Base-by-base conservation (phyloP, 2,329 filamentous ascomycete species). In the Ramichloridium luteum region DNA sequence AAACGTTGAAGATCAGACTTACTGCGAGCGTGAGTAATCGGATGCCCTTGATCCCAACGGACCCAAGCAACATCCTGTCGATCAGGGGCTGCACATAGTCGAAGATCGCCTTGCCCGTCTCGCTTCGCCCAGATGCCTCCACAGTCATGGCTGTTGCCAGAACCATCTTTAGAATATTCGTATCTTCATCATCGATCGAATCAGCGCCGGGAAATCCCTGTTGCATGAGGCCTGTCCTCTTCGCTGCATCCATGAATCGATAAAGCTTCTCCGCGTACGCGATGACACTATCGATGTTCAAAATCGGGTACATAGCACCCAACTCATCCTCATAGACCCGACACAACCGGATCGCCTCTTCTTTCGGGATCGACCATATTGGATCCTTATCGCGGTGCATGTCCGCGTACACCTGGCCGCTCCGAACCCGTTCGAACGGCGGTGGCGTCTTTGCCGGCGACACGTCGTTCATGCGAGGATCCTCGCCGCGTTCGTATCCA, bases 291-390 rank as follows among this genome's bases (percentile, higher is more conserved):
- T 80, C 72, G 20, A 93, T 79, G 44, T 82, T 72, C 28, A 93
- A 56, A 3, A 93, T 72, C 0, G 88, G 88, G 53, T 93, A 93
- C 83, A 93, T 92, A 47, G 88, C 72, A 26, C 83, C 83, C 47
- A 92, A 77, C 53, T 94, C 86, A 47, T 94, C 85, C 44, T 93
- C 81, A 50, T 90, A 88, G 0, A 92, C 64, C 10, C 72, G 68
- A 43, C 82, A 83, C 10, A 94, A 60, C 1, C 83, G 73, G 13
- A 88, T 56, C 47, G 90, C 82, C 50, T 94, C 85, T 20, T 85
- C 74, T 47, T 78, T 77, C 32, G 72, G 71, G 29, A 92, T 71
- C 5, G 75, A 67, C 73, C 84, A 86, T 16, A 96, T 70, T 0
- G 85, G 84, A 50, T 94, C 88, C 47, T 77, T 67, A 39, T 61